Evolutionary conservation across 192 early-diverging fungal genomes (phyloP).

Genomic region (Lobosporangium transversale): DNA sequence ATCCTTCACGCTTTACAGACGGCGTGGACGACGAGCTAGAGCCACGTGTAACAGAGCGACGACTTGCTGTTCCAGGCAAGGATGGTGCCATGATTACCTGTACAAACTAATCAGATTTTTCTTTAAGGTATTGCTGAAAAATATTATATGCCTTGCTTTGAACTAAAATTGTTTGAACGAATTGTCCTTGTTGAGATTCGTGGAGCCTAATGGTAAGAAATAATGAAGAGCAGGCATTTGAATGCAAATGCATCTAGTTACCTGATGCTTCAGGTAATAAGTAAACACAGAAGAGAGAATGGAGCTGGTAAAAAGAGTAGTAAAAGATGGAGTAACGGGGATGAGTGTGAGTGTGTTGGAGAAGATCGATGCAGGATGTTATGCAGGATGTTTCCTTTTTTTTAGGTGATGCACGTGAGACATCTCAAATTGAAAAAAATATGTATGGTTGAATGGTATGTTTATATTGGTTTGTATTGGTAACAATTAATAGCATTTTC

Average conservation of each 20-base stretch:
- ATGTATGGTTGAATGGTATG: neutral
- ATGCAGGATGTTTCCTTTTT: too few relatives aligned
- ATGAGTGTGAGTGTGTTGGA: too few relatives aligned
- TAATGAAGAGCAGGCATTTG: neutral
- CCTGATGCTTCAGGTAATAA: neutral
- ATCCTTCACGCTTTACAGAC: conserved; percentile 6
- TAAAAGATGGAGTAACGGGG: too few relatives aligned
- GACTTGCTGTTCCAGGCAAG: conserved; percentile 19
- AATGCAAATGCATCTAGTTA: neutral
- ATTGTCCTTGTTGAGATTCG: neutral
- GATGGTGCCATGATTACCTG: conserved; percentile 27
- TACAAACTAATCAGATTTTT: neutral
- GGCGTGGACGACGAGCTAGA: conserved; percentile 1
- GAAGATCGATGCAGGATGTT: too few relatives aligned
- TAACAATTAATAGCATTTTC: neutral
- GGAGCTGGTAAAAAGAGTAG: too few relatives aligned
- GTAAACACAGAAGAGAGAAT: too few relatives aligned
- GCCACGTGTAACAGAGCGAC: conserved; percentile 8
- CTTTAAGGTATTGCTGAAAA: neutral
- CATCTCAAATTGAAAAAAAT: too few relatives aligned
- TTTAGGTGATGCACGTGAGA: too few relatives aligned
- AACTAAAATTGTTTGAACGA: neutral
- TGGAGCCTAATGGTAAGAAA: neutral
- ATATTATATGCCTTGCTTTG: neutral
- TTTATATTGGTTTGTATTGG: conserved; percentile 1